Conservation (phyloP, 441 rosid species). For the Euphorbia celastroides region DNA sequence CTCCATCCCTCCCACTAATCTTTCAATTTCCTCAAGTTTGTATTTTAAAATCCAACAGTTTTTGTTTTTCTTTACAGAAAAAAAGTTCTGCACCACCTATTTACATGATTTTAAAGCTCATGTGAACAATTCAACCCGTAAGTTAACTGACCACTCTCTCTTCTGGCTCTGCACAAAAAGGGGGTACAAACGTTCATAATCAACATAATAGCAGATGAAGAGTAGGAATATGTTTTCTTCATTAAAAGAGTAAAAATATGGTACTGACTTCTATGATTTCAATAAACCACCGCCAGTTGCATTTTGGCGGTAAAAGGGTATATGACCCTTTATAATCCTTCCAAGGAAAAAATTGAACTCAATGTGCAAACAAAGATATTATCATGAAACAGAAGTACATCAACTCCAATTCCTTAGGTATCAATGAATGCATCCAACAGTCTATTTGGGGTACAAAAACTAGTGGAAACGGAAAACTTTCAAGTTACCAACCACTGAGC, state of each 20-base stretch:
- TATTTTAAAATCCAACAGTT: conserved; percentile 14
- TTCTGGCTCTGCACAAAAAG: conserved; percentile 16
- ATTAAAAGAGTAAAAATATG: too few relatives aligned
- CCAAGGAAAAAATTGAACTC: too few relatives aligned
- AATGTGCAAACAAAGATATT: conserved; percentile 13
- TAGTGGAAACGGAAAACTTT: background rate
- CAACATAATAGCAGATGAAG: background rate
- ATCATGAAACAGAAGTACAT: too few relatives aligned
- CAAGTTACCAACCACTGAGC: background rate
- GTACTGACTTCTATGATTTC: background rate
- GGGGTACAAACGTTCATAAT: background rate
- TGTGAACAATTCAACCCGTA: conserved; percentile 4
- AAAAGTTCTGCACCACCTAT: conserved; percentile 25
- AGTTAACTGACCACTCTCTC: background rate
- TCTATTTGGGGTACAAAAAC: background rate
- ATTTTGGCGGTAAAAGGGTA: too few relatives aligned
- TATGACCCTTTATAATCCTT: too few relatives aligned
- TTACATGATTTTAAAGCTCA: conserved; percentile 20
- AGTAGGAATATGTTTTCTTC: background rate
- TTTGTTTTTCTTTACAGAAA: conserved; percentile 31
- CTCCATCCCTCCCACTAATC: conserved; percentile 5
- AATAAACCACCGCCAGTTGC: background rate
- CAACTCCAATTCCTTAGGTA: background rate
- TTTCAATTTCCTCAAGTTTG: conserved; percentile 14
- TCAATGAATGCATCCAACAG: background rate